Conservation (phyloP, 805 yeast species). For the Barnettozyma siamensis region DNA sequence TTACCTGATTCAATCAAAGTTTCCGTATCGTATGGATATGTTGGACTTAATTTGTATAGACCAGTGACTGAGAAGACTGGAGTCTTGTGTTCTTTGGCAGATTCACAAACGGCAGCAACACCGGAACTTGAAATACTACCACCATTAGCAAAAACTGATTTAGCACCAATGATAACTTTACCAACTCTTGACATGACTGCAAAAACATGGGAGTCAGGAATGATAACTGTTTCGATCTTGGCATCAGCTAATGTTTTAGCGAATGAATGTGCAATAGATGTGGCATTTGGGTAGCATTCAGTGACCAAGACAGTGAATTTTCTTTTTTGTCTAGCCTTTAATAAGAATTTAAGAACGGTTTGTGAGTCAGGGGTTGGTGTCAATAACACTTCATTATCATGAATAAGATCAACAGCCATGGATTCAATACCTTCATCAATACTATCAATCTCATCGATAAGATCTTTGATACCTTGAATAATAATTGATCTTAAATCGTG, state of each 20-base stretch:
- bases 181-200: slow-evolving; percentile 98
- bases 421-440: slow-evolving; percentile 88
- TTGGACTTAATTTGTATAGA: slow-evolving; percentile 84
- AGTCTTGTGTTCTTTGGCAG: slow-evolving; percentile 92
- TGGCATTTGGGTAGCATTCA: slow-evolving; percentile 87
- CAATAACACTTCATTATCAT: slow-evolving; percentile 77
- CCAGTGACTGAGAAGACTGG: slow-evolving; percentile 97
- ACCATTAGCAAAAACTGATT: slow-evolving; percentile 93
- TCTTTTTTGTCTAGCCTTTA: slow-evolving; percentile 84
- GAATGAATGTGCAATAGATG: slow-evolving; percentile 68
- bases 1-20: slow-evolving; percentile 90
- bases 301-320: slow-evolving; percentile 88
- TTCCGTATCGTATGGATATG: slow-evolving; percentile 77
- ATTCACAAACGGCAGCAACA: slow-evolving; percentile 87
- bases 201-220: slow-evolving; percentile 88
- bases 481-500: slow-evolving; percentile 75
- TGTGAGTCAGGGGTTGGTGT: slow-evolving; percentile 95
- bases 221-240: slow-evolving; percentile 82
- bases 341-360: slow-evolving; percentile 80
- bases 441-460: slow-evolving; percentile 85
- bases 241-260: slow-evolving; percentile 77
- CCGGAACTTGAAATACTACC: slow-evolving; percentile 90
- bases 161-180: slow-evolving; percentile 88
- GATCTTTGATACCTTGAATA: slow-evolving; percentile 87
- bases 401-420: slow-evolving; percentile 89